These are phyloP conservation scores for Globisporangium emineosum DNA, from an alignment of 352 stramenopile genomes.

Conservation along the genomic window DNA sequence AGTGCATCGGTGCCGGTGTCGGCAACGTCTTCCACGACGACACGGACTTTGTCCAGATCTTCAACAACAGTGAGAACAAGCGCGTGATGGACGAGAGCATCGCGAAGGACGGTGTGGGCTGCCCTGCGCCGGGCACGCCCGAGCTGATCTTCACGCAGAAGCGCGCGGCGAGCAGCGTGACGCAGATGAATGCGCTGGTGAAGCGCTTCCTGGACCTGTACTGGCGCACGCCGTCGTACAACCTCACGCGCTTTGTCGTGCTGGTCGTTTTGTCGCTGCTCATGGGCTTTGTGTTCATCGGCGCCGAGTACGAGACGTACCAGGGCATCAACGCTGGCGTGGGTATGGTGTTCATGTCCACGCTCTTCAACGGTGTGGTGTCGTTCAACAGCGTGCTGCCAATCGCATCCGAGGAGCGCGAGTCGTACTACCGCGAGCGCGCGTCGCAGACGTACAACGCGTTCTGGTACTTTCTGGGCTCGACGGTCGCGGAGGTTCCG, in stretches of 20 bases:
- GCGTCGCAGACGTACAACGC: conserved; percentile 76
- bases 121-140: no score
- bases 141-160: background rate
- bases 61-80: no score
- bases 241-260: background rate
- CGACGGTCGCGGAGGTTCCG: conserved; percentile 72
- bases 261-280: background rate
- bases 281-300: background rate
- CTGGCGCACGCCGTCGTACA: background rate
- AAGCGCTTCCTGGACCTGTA: background rate
- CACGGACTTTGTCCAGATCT: no score
- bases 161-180: background rate
- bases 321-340: background rate
- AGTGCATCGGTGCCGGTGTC: conserved; percentile 29
- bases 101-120: no score
- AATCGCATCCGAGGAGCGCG: conserved; percentile 75
- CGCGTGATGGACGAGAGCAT: no score
- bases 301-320: background rate
- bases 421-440: conserved; percentile 88
- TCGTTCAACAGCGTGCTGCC: conserved; percentile 22
- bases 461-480: conserved; percentile 58
- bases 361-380: no score
- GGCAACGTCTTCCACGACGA: background rate
- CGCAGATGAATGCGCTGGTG: background rate
- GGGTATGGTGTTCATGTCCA: background rate